Percentiles rank a stretch among this genome's conserved stretches.
Evolutionary conservation across 2,329 filamentous ascomycete genomes (phyloP).

Genomic region (Trichoderma koningii): DNA sequence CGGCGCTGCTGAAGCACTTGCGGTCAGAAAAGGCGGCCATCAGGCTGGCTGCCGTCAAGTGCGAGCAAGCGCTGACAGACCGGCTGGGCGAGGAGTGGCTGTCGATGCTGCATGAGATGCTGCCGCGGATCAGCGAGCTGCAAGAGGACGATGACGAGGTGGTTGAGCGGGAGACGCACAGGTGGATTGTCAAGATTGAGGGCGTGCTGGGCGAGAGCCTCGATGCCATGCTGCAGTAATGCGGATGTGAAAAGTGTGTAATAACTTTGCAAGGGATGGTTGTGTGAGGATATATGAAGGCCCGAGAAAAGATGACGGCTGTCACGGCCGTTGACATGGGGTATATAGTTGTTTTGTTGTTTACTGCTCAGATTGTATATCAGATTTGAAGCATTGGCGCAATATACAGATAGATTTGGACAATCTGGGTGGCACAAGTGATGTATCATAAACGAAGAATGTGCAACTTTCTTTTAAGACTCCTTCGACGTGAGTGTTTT

Average conservation of each 20-base stretch:
- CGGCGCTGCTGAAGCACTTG: slow-evolving; percentile 73
- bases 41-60: slow-evolving; percentile 78
- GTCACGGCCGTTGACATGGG: background rate
- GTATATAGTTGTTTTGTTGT: slow-evolving; percentile 10
- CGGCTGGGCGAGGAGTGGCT: slow-evolving; percentile 92
- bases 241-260: slow-evolving; percentile 29
- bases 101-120: slow-evolving; percentile 86
- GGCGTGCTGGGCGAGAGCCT: slow-evolving; percentile 85
- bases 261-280: background rate
- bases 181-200: slow-evolving; percentile 91
- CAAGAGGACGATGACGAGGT: slow-evolving; percentile 95
- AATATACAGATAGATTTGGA: slow-evolving; percentile 9
- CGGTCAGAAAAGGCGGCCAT: slow-evolving; percentile 71
- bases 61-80: slow-evolving; percentile 77
- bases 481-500: too few relatives aligned
- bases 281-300: background rate
- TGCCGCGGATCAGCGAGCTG: slow-evolving; percentile 92
- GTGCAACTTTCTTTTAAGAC: too few relatives aligned
- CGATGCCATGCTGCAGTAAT: slow-evolving; percentile 85
- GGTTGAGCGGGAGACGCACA: slow-evolving; percentile 85
- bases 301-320: background rate
- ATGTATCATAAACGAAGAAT: background rate
- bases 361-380: slow-evolving; percentile 10
- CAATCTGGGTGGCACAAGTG: background rate
- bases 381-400: slow-evolving; percentile 7